These are phyloP conservation scores for Emmonsiellopsis sp. DNA, from an alignment of 2,329 filamentous ascomycete genomes.

Conservation along the genomic window DNA sequence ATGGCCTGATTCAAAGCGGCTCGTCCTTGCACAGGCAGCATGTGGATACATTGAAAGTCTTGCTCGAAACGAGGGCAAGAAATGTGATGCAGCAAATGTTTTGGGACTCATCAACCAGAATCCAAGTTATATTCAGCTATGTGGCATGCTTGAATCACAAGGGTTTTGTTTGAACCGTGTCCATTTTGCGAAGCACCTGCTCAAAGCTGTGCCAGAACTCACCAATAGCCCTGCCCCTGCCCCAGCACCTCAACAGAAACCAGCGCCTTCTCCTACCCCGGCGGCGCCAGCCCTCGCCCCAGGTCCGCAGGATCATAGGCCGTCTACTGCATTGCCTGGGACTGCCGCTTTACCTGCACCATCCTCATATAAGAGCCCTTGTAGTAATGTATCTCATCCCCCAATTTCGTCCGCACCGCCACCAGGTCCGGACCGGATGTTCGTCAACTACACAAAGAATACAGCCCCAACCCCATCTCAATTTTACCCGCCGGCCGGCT, in stretches of 20 bases:
- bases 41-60: constrained; percentile 37
- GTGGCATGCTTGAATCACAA: constrained; percentile 42
- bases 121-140: constrained; percentile 48
- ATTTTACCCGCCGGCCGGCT: background rate
- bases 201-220: constrained; percentile 22
- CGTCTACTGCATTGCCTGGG: background rate
- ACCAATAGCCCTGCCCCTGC: background rate
- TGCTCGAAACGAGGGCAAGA: constrained; percentile 30
- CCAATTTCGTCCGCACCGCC: background rate
- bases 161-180: constrained; percentile 44
- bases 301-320: background rate
- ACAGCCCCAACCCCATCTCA: background rate
- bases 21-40: constrained; percentile 42
- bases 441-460: background rate
- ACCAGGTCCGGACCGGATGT: background rate
- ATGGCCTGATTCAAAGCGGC: constrained; percentile 43
- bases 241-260: background rate
- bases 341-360: background rate
- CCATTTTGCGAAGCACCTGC: constrained; percentile 44
- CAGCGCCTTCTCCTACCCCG: background rate
- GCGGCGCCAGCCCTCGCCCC: background rate
- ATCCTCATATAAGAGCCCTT: background rate
- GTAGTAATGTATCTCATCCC: background rate
- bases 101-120: constrained; percentile 42
- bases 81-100: constrained; percentile 29